Percentiles rank a stretch among this genome's conserved stretches.
Evolutionary conservation across 169 alveolate species (phyloP).

Genomic region (Plasmodium gonderi): DNA sequence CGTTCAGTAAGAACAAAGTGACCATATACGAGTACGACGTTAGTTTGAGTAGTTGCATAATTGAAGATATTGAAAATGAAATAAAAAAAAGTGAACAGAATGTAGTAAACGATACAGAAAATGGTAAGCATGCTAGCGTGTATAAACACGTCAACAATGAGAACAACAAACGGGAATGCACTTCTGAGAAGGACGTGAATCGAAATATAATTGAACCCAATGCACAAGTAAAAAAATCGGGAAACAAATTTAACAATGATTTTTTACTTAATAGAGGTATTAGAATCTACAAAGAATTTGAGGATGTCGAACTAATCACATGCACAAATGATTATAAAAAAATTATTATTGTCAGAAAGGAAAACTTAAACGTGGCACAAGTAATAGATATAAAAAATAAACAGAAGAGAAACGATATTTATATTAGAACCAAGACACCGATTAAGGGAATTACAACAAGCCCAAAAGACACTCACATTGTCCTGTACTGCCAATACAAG

Average conservation of each 20-base stretch:
- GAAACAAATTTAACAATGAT: conserved; percentile 38
- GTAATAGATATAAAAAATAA: conserved; percentile 27
- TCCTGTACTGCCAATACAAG: conserved; percentile 55
- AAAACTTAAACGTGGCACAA: conserved; percentile 41
- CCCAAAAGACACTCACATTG: conserved; percentile 43
- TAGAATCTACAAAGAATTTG: conserved; percentile 27
- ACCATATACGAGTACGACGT: conserved; percentile 51
- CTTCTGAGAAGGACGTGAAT: not conserved
- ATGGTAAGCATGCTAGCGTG: not conserved
- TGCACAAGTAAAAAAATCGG: conserved; percentile 8
- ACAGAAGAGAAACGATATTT: not conserved
- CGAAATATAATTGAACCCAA: not conserved
- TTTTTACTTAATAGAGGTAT: conserved; percentile 52
- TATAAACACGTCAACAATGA: too few species aligned
- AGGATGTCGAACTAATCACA: conserved; percentile 50
- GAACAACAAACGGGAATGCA: not conserved
- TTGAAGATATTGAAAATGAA: conserved; percentile 47
- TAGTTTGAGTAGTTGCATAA: conserved; percentile 14
- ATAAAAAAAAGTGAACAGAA: conserved; percentile 6
- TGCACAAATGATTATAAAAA: conserved; percentile 65
- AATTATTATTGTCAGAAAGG: conserved; percentile 37
- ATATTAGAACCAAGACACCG: conserved; percentile 55
- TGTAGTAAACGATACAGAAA: not conserved
- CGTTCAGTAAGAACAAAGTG: conserved; percentile 52
- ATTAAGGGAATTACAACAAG: conserved; percentile 40